Base-by-base conservation (phyloP, 345 rosid genomes). In the Draba incana region DNA sequence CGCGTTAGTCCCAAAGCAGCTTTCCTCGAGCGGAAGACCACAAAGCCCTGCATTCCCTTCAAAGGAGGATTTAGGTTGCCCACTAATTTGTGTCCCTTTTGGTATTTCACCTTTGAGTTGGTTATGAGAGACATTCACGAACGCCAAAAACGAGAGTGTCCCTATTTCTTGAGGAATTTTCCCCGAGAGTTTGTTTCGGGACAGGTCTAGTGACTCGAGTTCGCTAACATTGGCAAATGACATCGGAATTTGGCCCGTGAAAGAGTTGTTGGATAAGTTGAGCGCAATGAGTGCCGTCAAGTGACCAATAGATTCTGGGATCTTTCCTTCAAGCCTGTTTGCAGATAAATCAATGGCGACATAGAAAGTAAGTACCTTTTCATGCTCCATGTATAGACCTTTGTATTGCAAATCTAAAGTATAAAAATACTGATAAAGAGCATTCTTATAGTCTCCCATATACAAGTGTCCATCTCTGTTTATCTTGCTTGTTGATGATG, bases 31-130 rank as follows among this genome's bases (percentile, higher is more conserved):
- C 49, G 66, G 74, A 49, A 59, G 52, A 50, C 74, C 74, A 59
- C 74, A 59, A 39, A 50, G 74, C 23, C 66, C 60, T 49, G 24
- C n/a, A 50, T 59, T 69, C 33, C 44, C 66, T 39, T 69, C 58
- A 50, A 69, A 69, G 3, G 44, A 69, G 2, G 64, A 62, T 33
- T 6, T 33, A 10, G 31, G 0, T 12, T 62, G 66, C 2, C 66
- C 43, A 10, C 3, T 46, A 11, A 46, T 44, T 1, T 62, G 54
- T 45, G 66, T 30, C 14, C 54, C 66, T 31, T 62, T 10, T 31
- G 54, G 66, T 62, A 62, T 31, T 30, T 62, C 69, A 50, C 58
- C 69, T 0, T 13, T 50, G 35, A 50, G 38, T 25, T 64, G 58
- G n/a, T n/a, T 60, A 60, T 20, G 20, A 20, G 64, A 59, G 13